Evolutionary conservation across 2,329 filamentous ascomycete species (phyloP), one percentile per base, ranked within the genome.

Genomic region (Exophiala xenobiotica): DNA sequence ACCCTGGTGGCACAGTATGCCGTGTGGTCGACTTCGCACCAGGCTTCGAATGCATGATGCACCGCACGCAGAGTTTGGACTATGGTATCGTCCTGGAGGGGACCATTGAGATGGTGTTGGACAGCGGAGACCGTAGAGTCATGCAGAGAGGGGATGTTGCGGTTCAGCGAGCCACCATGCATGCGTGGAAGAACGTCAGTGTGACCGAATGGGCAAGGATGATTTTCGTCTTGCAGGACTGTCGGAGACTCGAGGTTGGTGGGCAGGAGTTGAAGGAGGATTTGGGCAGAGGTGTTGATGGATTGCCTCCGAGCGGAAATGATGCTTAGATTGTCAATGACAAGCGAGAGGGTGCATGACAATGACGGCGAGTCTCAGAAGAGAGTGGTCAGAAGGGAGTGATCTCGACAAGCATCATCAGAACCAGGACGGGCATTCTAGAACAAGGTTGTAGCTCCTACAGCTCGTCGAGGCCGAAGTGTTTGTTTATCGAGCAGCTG

Each of bases 61-160:
- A 82, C 57, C 72, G 78, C 9, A 80, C 78, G 0, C 70, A 77
- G 57, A 77, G 71, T 31, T 65, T 82, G 2, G 79, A 82, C 59
- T 81, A 77, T 55, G 79, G 78, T 2, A 70, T 81, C 46, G 71
- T 82, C 2, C 59, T 82, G 5, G 78, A 82, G 57, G 79, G 79
- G 1, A 69, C 72, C 58, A 61, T 82, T 22, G 76, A 79, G 53
- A 68, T 81, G 64, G 49, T 74, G 3, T 64, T 82, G 3, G 79
- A 80, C 52, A 73, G 73, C n/a, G 78, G 79, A 1, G 76, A 76
- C 49, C 68, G 63, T 42, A 68, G 69, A 38, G 50, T 68, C 19
- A 67, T 82, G 71, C 66, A 68, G 40, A 67, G 71, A 8, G 79
- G 79, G 2, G 79, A 82, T 59, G 66, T 81, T n/a, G 74, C 74